Evolutionary conservation across 2,329 filamentous ascomycete species (phyloP), one percentile per base, ranked within the genome.

Genomic region (Parasarocladium wereldwijsianum): DNA sequence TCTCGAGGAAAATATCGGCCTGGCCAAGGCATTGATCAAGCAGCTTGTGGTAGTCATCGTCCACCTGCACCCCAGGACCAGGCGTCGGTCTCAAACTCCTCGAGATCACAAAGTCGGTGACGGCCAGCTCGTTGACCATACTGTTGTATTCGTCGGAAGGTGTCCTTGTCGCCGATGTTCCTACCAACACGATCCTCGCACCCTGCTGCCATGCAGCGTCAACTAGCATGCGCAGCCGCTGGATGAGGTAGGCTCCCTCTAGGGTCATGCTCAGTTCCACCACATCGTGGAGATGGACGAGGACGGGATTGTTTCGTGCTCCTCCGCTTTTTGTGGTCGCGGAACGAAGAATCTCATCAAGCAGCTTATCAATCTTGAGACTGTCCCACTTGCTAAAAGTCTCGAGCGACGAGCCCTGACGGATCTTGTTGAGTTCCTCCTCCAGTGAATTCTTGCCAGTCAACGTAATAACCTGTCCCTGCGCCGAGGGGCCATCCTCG

Each of bases 221-320:
- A 16, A 93, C 70, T 6, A 79, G 61, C 27, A 70, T 66, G 31
- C 81, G 73, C 9, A 98, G 56, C 34, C 76, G 72, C 23, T 63
- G 58, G 6, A 94, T 55, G 18, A 96, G 67, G 14, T 68, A 64
- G 2, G 69, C 62, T 8, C 84, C 83, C 34, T 83, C 73, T 5
- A 66, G 50, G 1, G 79, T 76, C 44, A 69, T 67, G 41, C 66
- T 71, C 7, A 98, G 62, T 38, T 92, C 82, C 31, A 80, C 73
- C 43, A 84, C 80, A 47, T 96, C 83, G 46, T 80, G 71, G 9
- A 93, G 57, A 41, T 83, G 83, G 22, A 92, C 62, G 34, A 96
- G 75, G 39, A 26, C 17, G 15, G 17, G 23, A 17, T 24, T 19
- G 6, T 24, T 19, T 18, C 13, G 12, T 8, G 6, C 14, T 7